Evolutionary conservation across 23 red algal species (phyloP).

Genomic region (Gracilaria caudata): DNA sequence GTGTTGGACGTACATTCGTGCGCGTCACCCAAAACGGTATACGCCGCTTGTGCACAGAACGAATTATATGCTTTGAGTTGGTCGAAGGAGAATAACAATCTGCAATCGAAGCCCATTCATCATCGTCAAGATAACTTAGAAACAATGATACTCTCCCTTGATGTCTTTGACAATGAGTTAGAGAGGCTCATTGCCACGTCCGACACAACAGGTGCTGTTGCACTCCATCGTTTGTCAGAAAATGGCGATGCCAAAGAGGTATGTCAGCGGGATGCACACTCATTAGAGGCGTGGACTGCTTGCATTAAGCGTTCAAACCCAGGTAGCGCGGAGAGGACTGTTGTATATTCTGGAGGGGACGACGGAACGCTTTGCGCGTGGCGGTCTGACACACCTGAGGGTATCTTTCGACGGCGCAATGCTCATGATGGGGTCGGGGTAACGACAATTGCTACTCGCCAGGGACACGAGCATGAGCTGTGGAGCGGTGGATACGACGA

Average conservation of each 20-base stretch:
- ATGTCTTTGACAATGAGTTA: conserved; percentile 4
- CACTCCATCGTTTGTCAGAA: not conserved
- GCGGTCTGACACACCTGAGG: not conserved
- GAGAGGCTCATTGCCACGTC: conserved; percentile 19
- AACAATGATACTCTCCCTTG: conserved; percentile 27
- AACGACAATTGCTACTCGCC: conserved; percentile 21
- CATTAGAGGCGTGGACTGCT: conserved; percentile 45
- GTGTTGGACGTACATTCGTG: conserved; percentile 19
- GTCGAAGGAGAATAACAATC: not conserved
- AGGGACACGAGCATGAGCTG: conserved; percentile 18
- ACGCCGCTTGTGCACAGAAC: conserved; percentile 46
- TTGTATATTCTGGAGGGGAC: conserved; percentile 67
- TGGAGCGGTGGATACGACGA: conserved; percentile 78
- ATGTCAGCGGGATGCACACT: not conserved
- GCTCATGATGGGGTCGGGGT: conserved; percentile 74
- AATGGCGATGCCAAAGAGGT: not conserved
- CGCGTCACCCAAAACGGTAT: not conserved
- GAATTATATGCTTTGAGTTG: conserved; percentile 11
- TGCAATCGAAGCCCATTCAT: not conserved
- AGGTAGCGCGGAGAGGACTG: not conserved
- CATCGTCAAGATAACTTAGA: not conserved
- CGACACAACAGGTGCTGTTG: conserved; percentile 22
- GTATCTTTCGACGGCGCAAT: conserved; percentile 3
- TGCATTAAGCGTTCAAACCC: not conserved
- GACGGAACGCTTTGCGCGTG: conserved; percentile 46